phyloP scores from a whole-genome alignment of 805 yeast species.

The Starmerella ratchasimensis region DNA sequence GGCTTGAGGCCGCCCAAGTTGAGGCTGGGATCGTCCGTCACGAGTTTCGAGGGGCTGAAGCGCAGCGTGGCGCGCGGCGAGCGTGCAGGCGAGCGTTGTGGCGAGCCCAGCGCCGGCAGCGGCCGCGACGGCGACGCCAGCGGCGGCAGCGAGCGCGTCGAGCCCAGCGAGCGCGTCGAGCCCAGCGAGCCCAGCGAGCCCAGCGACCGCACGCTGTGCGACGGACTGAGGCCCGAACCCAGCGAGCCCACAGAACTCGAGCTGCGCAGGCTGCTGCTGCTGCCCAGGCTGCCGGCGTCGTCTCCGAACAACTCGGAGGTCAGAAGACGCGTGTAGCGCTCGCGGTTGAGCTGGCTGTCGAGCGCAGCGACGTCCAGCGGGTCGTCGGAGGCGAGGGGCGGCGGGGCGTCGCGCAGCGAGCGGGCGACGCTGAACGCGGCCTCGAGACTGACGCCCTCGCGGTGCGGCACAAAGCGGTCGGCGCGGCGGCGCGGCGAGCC shows the following conservation, averaged over 20 bases:
- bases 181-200: too few species aligned
- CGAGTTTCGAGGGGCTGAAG: too few species aligned
- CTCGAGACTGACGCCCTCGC: conserved; percentile 76
- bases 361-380: conserved; percentile 32
- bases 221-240: too few species aligned
- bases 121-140: too few species aligned
- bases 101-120: too few species aligned
- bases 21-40: too few species aligned
- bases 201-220: conserved; percentile 50
- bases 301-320: conserved; percentile 79
- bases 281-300: conserved; percentile 6
- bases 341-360: conserved; percentile 47
- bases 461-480: conserved; percentile 76
- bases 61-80: too few species aligned
- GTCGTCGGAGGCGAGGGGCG: conserved; percentile 1
- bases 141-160: too few species aligned
- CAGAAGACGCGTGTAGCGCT: conserved; percentile 72
- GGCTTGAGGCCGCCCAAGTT: conserved; percentile 45
- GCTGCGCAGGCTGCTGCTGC: too few species aligned
- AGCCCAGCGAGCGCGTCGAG: too few species aligned
- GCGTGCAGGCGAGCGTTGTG: too few species aligned
- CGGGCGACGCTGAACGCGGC: conserved; percentile 56
- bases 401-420: conserved; percentile 3
- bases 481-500: conserved; percentile 18
- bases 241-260: too few species aligned